These are phyloP conservation scores for Chlorella sp. DNA, from an alignment of 139 green algal genomes.

Conservation along the genomic window DNA sequence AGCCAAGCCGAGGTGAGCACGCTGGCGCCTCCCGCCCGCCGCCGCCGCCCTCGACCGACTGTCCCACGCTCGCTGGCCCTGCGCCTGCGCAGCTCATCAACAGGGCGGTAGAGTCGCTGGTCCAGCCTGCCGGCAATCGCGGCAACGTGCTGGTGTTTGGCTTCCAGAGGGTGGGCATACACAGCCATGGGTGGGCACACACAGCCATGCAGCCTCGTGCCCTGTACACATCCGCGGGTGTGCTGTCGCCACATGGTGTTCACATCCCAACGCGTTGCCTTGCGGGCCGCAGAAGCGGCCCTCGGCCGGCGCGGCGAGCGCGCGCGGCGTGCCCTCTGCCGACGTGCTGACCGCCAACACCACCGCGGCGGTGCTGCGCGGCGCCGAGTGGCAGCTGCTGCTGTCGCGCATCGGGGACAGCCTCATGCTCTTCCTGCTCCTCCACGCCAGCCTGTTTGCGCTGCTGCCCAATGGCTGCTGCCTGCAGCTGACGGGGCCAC, in stretches of 20 bases:
- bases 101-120: conserved; percentile 59
- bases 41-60: background rate
- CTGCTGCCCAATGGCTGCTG: conserved; percentile 56
- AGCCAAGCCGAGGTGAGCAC: conserved; percentile 39
- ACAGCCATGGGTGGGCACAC: background rate
- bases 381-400: conserved; percentile 45
- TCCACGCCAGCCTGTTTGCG: conserved; percentile 61
- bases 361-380: conserved; percentile 19
- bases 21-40: background rate
- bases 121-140: conserved; percentile 16
- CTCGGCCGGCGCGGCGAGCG: background rate
- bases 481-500: conserved; percentile 60
- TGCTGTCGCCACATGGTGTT: background rate
- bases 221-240: background rate
- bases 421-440: conserved; percentile 73
- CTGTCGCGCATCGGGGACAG: conserved; percentile 66
- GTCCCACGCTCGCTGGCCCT: background rate
- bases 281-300: background rate
- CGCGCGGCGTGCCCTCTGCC: conserved; percentile 40
- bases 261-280: background rate
- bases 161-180: conserved; percentile 47
- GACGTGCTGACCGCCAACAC: conserved; percentile 50
- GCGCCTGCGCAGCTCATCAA: conserved; percentile 50
- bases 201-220: background rate
- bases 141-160: conserved; percentile 62